These are phyloP conservation scores for Geotrichum ghanense DNA, from an alignment of 805 yeast species.

Conservation along the genomic window DNA sequence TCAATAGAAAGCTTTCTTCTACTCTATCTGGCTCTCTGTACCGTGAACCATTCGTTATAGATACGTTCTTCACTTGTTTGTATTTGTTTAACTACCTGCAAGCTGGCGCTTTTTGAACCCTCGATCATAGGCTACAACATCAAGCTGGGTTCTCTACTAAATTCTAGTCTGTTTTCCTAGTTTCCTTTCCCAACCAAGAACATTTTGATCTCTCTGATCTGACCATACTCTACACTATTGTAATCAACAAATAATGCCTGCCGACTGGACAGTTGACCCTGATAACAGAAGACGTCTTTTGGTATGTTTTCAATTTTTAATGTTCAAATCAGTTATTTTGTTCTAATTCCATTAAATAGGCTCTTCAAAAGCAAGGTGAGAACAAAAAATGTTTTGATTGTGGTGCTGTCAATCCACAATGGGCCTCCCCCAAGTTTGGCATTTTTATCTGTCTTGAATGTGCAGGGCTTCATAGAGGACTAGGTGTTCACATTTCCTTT, in stretches of 20 bases:
- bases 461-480: slow-evolving; percentile 87
- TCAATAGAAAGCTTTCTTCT: no score
- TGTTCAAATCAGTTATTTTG: background rate
- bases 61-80: no score
- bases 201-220: no score
- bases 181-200: no score
- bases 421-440: slow-evolving; percentile 99
- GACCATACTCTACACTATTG: no score
- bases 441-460: slow-evolving; percentile 95
- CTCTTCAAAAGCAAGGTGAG: slow-evolving; percentile 27
- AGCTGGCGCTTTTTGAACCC: no score
- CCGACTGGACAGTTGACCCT: slow-evolving; percentile 4
- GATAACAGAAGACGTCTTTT: slow-evolving; percentile 1
- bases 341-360: background rate
- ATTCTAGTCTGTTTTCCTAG: no score
- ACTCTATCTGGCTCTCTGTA: no score
- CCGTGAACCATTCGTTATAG: no score
- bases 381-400: slow-evolving; percentile 92
- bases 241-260: slow-evolving; percentile 4
- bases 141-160: no score
- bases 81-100: no score
- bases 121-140: no score
- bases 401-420: slow-evolving; percentile 91
- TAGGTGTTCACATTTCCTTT: slow-evolving; percentile 94
- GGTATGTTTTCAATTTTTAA: background rate